Conservation (phyloP, 305 asterid species). For the Solanum chacoense region DNA sequence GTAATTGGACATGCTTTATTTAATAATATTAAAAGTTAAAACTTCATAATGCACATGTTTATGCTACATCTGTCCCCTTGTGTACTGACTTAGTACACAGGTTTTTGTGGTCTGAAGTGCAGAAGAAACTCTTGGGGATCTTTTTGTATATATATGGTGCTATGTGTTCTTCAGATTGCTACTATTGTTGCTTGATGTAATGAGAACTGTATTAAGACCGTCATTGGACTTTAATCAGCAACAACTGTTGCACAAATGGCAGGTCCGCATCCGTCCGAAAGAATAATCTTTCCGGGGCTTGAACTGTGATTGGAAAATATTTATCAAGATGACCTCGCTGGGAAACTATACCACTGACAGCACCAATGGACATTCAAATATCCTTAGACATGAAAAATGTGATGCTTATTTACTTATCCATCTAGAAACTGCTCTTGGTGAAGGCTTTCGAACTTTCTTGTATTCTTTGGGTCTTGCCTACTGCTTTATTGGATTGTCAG, state of each 20-base stretch:
- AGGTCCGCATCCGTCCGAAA: background rate
- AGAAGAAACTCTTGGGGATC: background rate
- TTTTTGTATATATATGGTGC: background rate
- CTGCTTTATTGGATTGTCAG: slow-evolving; percentile 77
- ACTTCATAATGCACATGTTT: background rate
- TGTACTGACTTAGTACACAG: background rate
- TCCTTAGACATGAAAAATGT: slow-evolving; percentile 30
- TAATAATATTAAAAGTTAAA: background rate
- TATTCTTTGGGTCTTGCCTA: slow-evolving; percentile 56
- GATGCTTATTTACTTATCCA: slow-evolving; percentile 34
- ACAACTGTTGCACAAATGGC: background rate
- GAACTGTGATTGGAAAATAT: background rate
- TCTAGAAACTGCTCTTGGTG: slow-evolving; percentile 41
- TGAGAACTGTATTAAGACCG: background rate
- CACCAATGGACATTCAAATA: slow-evolving; percentile 16
- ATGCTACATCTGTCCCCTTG: background rate
- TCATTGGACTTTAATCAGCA: background rate
- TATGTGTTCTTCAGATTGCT: background rate
- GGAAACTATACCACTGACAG: slow-evolving; percentile 14
- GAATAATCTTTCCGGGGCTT: background rate
- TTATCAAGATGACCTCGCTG: slow-evolving; percentile 30
- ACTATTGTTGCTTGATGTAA: background rate
- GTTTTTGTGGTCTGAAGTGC: background rate
- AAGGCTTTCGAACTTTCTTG: slow-evolving; percentile 46
- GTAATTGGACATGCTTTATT: background rate